Conservation (phyloP, 2,329 filamentous ascomycete genomes). For the Ophiostoma pallidulum region DNA sequence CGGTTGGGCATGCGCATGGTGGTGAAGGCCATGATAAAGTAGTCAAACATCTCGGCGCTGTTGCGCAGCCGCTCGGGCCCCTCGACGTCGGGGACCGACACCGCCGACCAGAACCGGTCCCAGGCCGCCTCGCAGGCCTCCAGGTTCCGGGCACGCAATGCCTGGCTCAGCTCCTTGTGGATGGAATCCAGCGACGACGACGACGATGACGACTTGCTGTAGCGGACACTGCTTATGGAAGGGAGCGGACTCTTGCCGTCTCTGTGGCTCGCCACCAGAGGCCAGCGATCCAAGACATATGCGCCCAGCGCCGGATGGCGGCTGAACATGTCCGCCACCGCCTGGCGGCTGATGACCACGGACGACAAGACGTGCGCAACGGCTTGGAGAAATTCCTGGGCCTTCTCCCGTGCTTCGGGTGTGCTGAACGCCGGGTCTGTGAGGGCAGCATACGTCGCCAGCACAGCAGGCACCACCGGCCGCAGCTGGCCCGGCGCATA, state of each 20-base stretch:
- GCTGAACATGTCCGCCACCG: slow-evolving; percentile 17
- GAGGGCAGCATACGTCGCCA: slow-evolving; percentile 31
- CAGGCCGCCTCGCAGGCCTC: slow-evolving; percentile 20
- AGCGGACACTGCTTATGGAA: not conserved
- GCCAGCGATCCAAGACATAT: slow-evolving; percentile 17
- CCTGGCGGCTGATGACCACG: slow-evolving; percentile 7
- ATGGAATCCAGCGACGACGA: slow-evolving; percentile 10
- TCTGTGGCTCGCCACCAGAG: not conserved
- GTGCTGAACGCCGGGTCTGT: slow-evolving; percentile 23
- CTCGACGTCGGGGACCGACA: slow-evolving; percentile 15
- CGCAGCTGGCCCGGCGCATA: slow-evolving; percentile 20
- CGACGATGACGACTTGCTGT: not conserved
- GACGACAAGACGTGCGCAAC: slow-evolving; percentile 17
- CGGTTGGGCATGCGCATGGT: slow-evolving; percentile 22
- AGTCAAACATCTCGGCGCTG: slow-evolving; percentile 22
- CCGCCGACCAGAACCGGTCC: slow-evolving; percentile 22
- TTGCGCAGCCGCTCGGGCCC: slow-evolving; percentile 13
- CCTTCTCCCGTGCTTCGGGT: slow-evolving; percentile 14
- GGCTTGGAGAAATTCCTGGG: slow-evolving; percentile 20
- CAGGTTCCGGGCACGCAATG: slow-evolving; percentile 21
- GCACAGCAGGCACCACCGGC: slow-evolving; percentile 25
- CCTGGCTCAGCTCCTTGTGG: slow-evolving; percentile 21
- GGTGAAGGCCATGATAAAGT: slow-evolving; percentile 28
- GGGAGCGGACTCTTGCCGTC: too few species aligned
- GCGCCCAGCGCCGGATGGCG: slow-evolving; percentile 15